Evolutionary conservation across 306 rosid genomes (phyloP).

Genomic region (Astragalus membranaceus): DNA sequence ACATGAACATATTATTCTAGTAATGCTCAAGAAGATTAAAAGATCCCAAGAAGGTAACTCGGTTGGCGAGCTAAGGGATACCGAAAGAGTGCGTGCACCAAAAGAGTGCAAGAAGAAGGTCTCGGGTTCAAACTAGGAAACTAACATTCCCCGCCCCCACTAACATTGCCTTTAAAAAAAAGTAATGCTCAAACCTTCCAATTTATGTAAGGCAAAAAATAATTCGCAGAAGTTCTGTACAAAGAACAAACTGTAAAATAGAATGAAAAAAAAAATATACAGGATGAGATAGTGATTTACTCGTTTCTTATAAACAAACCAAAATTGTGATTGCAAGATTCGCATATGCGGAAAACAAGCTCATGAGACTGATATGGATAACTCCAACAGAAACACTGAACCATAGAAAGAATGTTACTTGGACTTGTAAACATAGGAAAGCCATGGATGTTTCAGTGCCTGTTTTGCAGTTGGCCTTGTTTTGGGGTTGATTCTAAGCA

Average conservation of each 20-base stretch:
- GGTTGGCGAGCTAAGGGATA: no score
- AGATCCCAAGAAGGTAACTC: no score
- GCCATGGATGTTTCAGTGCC: slow-evolving; percentile 95
- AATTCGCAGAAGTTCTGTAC: slow-evolving; percentile 28
- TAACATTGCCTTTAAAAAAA: no score
- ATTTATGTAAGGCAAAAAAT: slow-evolving; percentile 21
- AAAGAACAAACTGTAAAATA: slow-evolving; percentile 27
- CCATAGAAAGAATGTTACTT: slow-evolving; percentile 20
- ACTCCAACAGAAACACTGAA: neutral
- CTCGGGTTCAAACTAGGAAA: no score
- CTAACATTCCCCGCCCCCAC: no score
- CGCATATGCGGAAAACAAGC: slow-evolving; percentile 7
- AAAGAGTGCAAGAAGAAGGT: no score
- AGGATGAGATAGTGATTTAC: slow-evolving; percentile 11
- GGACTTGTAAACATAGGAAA: slow-evolving; percentile 51
- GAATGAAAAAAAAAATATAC: slow-evolving; percentile 8
- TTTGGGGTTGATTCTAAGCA: slow-evolving; percentile 70
- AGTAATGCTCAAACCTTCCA: slow-evolving; percentile 24
- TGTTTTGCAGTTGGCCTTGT: slow-evolving; percentile 69
- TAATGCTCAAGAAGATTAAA: neutral
- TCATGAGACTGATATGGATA: slow-evolving; percentile 6
- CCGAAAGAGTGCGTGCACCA: no score
- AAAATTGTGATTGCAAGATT: slow-evolving; percentile 39
- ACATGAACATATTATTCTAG: neutral
- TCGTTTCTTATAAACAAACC: slow-evolving; percentile 28